phyloP scores from a whole-genome alignment of 345 rosid genomes.

The Brassica nigra region DNA sequence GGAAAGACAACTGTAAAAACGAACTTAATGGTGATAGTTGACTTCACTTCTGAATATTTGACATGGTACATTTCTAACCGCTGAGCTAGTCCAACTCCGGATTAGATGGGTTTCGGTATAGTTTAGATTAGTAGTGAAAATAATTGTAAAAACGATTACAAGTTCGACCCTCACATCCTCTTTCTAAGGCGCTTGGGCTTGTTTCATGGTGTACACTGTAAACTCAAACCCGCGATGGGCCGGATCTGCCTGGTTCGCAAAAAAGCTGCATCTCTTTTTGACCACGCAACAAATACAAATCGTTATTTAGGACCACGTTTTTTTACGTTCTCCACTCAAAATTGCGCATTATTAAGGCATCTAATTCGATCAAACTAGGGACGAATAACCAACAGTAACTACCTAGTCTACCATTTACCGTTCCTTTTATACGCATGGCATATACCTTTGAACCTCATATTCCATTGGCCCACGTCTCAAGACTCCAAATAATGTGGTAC shows the following conservation, averaged over 20 bases:
- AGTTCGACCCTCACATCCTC: not conserved
- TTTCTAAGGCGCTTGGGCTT: not conserved
- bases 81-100: not conserved
- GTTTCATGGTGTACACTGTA: not conserved
- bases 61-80: not conserved
- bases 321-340: not conserved
- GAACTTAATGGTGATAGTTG: not conserved
- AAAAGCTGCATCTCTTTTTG: not conserved
- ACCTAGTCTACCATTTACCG: not conserved
- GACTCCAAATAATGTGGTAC: not conserved
- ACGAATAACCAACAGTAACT: constrained; percentile 27
- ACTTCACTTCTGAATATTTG: not conserved
- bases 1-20: not conserved
- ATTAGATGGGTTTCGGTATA: not conserved
- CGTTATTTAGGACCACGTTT: not conserved
- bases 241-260: not conserved
- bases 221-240: not conserved
- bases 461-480: constrained; percentile 5
- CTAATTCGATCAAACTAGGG: constrained; percentile 19
- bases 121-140: not conserved
- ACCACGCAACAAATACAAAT: constrained; percentile 13
- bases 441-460: constrained; percentile 5
- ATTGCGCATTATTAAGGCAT: constrained; percentile 23
- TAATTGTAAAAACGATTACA: not conserved
- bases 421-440: constrained; percentile 10